Evolutionary conservation across 106 monocot genomes (phyloP).

Genomic region (Chionographis japonica): DNA sequence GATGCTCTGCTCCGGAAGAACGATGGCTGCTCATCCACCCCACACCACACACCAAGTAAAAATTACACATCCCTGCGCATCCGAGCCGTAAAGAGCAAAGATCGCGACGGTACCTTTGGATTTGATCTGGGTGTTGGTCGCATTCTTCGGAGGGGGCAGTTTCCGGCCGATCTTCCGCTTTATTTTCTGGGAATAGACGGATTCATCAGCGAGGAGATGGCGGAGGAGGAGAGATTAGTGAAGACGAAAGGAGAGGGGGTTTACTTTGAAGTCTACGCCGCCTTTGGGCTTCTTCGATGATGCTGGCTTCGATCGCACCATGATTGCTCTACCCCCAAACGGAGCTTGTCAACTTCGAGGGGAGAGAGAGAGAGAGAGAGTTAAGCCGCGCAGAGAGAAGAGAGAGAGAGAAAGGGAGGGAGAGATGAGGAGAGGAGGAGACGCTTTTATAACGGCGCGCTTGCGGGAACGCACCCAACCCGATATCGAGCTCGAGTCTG

Average conservation of each 20-base stretch:
- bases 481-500: too few species aligned
- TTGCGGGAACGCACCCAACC: too few species aligned
- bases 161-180: constrained; percentile 81
- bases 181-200: constrained; percentile 50
- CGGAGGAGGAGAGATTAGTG: background rate
- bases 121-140: constrained; percentile 67
- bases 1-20: constrained; percentile 91
- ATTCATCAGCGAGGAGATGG: background rate
- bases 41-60: background rate
- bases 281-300: constrained; percentile 44
- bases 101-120: constrained; percentile 49
- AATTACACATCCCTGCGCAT: background rate
- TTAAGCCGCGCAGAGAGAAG: too few species aligned
- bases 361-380: too few species aligned
- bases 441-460: too few species aligned
- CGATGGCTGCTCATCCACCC: constrained; percentile 44
- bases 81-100: background rate
- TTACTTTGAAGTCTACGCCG: constrained; percentile 64
- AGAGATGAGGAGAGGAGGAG: too few species aligned
- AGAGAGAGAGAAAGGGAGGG: too few species aligned
- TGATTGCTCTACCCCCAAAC: constrained; percentile 3
- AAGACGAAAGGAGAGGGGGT: background rate
- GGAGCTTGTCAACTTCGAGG: background rate
- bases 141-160: constrained; percentile 80
- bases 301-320: constrained; percentile 44